Percentiles rank a stretch among this genome's conserved stretches.
Evolutionary conservation across 31 red algal genomes (phyloP).

Genomic region (Asparagopsis taxiformis): DNA sequence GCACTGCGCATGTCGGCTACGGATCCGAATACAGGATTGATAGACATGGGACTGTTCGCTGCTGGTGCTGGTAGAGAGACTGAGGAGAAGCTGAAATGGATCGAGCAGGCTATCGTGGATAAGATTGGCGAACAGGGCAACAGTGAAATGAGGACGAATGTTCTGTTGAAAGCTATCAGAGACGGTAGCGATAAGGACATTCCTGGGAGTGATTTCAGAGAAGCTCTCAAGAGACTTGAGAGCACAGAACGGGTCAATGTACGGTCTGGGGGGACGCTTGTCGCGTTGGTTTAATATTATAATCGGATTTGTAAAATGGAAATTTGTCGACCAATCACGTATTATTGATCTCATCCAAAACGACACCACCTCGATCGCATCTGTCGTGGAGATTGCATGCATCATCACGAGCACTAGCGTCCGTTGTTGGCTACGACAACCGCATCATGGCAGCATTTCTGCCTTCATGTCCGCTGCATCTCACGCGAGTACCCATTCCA

Average conservation of each 20-base stretch:
- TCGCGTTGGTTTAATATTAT: no score
- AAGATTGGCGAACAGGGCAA: constrained; percentile 22
- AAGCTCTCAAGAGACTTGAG: constrained; percentile 49
- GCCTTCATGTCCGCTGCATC: no score
- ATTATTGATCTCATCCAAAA: no score
- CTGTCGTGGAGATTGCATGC: no score
- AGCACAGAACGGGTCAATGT: constrained; percentile 44
- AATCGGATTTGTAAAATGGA: no score
- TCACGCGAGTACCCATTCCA: no score
- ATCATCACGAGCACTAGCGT: no score
- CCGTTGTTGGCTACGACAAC: no score
- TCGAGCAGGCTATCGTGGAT: constrained; percentile 37
- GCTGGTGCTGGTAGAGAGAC: constrained; percentile 54
- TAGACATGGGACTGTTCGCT: constrained; percentile 93
- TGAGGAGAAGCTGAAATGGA: constrained; percentile 22
- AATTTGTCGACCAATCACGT: no score
- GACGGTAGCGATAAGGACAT: constrained; percentile 45
- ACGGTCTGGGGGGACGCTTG: constrained; percentile 23
- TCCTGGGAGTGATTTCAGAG: constrained; percentile 44
- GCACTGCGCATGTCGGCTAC: constrained; percentile 82
- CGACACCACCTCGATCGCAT: no score
- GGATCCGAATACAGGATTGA: constrained; percentile 86
- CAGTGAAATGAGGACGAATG: constrained; percentile 8
- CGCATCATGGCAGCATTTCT: no score
- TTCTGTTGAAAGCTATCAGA: constrained; percentile 31